These are phyloP conservation scores for Rhipidocladum racemiflorum DNA, from an alignment of 176 grass and related monocot species.

Conservation along the genomic window DNA sequence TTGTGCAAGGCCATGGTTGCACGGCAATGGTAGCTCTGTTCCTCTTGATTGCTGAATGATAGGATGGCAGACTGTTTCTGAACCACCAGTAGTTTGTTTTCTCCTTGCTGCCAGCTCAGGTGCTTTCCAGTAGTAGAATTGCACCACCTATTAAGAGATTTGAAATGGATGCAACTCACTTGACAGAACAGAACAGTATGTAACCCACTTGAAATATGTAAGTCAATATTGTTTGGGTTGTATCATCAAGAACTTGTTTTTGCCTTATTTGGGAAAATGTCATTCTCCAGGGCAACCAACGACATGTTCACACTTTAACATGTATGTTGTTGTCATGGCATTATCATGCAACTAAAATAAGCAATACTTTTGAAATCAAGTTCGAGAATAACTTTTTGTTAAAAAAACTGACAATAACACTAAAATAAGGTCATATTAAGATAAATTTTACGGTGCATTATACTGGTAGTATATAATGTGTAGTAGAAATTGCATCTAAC, in stretches of 20 bases:
- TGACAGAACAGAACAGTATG: background rate
- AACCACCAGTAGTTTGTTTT: conserved; percentile 18
- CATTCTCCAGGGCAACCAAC: background rate
- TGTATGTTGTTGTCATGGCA: background rate
- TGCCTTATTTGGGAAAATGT: background rate
- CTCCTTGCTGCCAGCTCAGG: conserved; percentile 38
- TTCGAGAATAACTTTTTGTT: background rate
- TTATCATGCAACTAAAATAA: conserved; percentile 8
- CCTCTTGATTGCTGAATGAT: conserved; percentile 35
- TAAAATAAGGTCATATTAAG: background rate
- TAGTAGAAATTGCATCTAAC: no score
- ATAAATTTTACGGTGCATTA: no score
- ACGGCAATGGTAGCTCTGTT: conserved; percentile 44
- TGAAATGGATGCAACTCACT: background rate
- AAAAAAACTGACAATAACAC: background rate
- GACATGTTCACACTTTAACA: background rate
- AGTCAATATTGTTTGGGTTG: background rate
- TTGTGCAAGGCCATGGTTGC: conserved; percentile 43
- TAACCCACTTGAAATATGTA: background rate
- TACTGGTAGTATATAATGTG: no score
- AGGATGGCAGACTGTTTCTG: conserved; percentile 17
- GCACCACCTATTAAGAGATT: conserved; percentile 50
- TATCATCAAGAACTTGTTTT: background rate
- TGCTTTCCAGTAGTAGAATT: conserved; percentile 87
- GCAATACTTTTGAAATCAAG: background rate